Conservation (phyloP, 2,329 filamentous ascomycete genomes). For the Didymella pinodella region DNA sequence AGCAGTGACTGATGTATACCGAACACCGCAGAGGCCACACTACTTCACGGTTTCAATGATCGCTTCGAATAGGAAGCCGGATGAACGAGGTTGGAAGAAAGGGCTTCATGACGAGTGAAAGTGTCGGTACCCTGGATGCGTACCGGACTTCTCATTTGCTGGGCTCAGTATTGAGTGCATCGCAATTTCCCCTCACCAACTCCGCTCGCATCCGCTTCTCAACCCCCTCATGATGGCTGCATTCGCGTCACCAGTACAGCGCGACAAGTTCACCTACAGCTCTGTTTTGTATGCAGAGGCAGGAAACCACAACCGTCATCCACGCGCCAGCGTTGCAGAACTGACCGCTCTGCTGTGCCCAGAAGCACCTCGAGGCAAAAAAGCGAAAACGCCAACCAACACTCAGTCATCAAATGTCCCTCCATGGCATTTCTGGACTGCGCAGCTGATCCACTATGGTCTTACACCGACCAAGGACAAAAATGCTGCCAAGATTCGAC, state of each 20-base stretch:
- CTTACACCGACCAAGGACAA: not conserved
- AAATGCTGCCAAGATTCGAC: not conserved
- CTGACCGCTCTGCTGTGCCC: conserved; percentile 36
- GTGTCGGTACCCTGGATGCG: not conserved
- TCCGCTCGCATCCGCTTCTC: not conserved
- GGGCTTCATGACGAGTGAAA: not conserved
- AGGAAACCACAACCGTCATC: conserved; percentile 43
- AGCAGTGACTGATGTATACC: not conserved
- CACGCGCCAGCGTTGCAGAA: conserved; percentile 43
- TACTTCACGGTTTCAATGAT: not conserved
- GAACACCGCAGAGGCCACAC: not conserved
- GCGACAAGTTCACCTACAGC: conserved; percentile 42
- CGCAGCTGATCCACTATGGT: conserved; percentile 32
- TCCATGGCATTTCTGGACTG: conserved; percentile 68
- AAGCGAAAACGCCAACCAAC: conserved; percentile 8
- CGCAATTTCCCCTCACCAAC: not conserved
- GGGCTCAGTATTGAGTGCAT: not conserved
- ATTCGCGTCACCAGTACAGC: conserved; percentile 41
- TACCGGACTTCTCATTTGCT: not conserved
- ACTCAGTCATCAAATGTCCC: conserved; percentile 54
- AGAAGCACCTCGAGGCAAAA: conserved; percentile 25
- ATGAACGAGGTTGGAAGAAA: not conserved
- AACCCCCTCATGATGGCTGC: conserved; percentile 26
- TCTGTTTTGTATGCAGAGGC: conserved; percentile 42
- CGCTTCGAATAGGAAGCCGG: not conserved